Evolutionary conservation across 768 basidiomycete genomes (phyloP), one percentile per base, ranked within the genome.

Genomic region (Hirschioporus abietinus): DNA sequence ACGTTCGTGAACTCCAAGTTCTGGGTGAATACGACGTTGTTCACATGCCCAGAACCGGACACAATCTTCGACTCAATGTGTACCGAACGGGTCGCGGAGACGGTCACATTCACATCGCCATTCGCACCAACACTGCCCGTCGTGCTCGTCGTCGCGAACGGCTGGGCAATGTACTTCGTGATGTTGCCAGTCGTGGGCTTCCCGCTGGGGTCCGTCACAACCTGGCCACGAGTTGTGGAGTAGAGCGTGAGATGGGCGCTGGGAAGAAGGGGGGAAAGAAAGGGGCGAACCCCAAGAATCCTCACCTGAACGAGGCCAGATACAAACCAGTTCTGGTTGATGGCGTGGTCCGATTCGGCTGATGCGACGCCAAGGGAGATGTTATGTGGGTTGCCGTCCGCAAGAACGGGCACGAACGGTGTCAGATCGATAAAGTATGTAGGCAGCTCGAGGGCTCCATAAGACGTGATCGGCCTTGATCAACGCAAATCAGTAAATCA

Each of bases 381-480:
- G 60, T 79, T 87, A 74, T 93, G 93, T 24, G 86, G 78, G n/a
- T 83, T 74, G 1, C 88, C 87, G 66, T 91, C 90, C 0, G 86
- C 81, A 36, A 93, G 80, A 23, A 87, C 71, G 7, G 90, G 90
- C 0, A 89, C 82, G 73, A 93, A 93, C 0, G 91, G 90, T 8
- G 91, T 92, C 64, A 92, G 75, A 74, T 93, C 92, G 23, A 93
- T 69, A 74, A 87, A 87, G 74, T 92, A 93, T 1, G 88, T 90
- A 1, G 92, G 91, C 15, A 91, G 80, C 70, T 92, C 90, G 26
- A 92, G 77, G 2, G 90, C 89, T 10, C 90, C 89, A 67, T 91
- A 92, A 0, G 91, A 85, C 0, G 89, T 82, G 73, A 92, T 91
- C 0, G 91, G 91, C 63, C 88, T 87, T 62, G 9, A 18, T 26